These are phyloP conservation scores for Allantophomopsis lycopodina DNA, from an alignment of 2,329 filamentous ascomycete genomes.

Conservation along the genomic window DNA sequence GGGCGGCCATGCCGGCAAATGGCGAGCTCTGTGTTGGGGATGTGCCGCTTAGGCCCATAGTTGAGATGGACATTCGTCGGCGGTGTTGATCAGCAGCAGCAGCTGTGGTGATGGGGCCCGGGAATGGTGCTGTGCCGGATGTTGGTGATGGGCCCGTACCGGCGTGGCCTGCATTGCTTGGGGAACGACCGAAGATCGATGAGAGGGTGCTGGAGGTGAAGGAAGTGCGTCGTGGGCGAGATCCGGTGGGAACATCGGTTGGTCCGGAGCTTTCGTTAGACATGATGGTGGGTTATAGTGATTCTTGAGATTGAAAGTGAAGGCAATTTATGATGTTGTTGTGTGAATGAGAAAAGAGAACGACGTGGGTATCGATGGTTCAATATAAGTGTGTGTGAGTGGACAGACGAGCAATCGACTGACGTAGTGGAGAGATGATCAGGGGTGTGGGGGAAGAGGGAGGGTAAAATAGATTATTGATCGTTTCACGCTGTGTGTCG, in stretches of 20 bases:
- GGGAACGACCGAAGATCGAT: conserved; percentile 41
- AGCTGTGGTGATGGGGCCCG: conserved; percentile 31
- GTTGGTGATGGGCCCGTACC: conserved; percentile 26
- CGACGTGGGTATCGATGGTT: too few relatives aligned
- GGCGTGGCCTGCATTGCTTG: conserved; percentile 21
- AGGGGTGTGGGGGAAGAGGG: too few relatives aligned
- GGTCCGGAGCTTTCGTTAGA: conserved; percentile 24
- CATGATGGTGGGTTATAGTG: conserved; percentile 20
- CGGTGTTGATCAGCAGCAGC: conserved; percentile 41
- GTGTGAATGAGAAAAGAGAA: too few relatives aligned
- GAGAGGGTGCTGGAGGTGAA: conserved; percentile 25
- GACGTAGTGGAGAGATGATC: too few relatives aligned
- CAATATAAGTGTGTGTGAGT: too few relatives aligned
- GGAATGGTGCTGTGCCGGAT: conserved; percentile 28
- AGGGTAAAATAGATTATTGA: too few relatives aligned
- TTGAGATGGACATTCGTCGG: conserved; percentile 62
- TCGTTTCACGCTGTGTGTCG: too few relatives aligned
- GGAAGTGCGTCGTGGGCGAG: conserved; percentile 29
- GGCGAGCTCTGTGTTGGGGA: conserved; percentile 43
- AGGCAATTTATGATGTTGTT: too few relatives aligned
- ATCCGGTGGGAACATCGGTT: conserved; percentile 21
- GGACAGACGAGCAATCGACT: too few relatives aligned
- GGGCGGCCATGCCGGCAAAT: conserved; percentile 34
- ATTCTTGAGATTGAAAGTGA: not conserved
- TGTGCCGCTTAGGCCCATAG: conserved; percentile 58